Evolutionary conservation across 179 eudicot genomes (phyloP), one percentile per base, ranked within the genome.

Genomic region (Sideroxylon spinosum): DNA sequence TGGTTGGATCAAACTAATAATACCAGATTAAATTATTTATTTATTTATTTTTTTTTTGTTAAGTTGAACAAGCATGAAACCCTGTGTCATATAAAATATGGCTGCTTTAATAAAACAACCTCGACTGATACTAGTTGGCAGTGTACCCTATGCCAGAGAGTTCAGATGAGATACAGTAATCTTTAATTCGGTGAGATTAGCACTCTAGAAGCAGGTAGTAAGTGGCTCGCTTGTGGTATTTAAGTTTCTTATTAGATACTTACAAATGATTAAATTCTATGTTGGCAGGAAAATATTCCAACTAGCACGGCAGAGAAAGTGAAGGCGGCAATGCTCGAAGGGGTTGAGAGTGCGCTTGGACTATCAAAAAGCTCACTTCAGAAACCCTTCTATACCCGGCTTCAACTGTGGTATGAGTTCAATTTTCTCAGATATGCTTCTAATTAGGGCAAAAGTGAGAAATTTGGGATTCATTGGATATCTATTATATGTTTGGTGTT

Each of bases 221-320:
- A 28, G 53, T 63, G n/a, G 53, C 49, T 14, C 59, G 17, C 17
- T 57, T 68, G 22, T 26, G 16, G 62, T 23, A 9, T 68, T 67
- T 10, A 25, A 14, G 32, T 49, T 65, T 19, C 70, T 74, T 57
- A 19, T 60, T 73, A 37, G 68, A 68, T 73, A 53, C 67, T 74
- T 80, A 29, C 16, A 52, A 78, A 46, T 49, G 53, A n/a, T 78
- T 67, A 49, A 9, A 6, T 61, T n/a, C 19, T 56, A n/a, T 75
- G 37, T 71, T 83, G 44, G 60, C 91, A 95, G 98, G 98, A 95
- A 84, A 93, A 91, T 79, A 89, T 95, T 84, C 97, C 98, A 75
- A 82, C 68, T 56, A 85, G 81, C 72, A 90, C 95, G 10, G 93
- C 98, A 68, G 97, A 91, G 86, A 95, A 83, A 86, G 97, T 95